A percentile compares a stretch with the other conserved stretches of the same genome.
phyloP scores from a whole-genome alignment of 805 yeast species.

The Suhomyces emberorum region DNA sequence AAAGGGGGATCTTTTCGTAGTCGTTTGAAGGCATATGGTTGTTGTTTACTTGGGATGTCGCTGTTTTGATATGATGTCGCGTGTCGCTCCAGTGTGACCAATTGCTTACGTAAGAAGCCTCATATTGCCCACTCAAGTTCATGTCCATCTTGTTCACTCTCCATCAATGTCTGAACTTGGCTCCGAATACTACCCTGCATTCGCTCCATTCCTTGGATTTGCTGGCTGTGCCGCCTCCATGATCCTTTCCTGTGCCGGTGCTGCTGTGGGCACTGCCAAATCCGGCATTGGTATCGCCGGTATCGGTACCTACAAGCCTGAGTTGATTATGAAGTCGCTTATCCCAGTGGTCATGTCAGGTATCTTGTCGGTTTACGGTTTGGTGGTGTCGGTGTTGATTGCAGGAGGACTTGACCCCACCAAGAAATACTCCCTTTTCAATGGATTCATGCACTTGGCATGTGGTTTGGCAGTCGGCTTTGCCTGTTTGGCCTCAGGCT shows the following conservation, averaged over 20 bases:
- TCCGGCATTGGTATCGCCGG: conserved; percentile 98
- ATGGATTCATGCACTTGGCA: conserved; percentile 97
- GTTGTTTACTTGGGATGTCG: not conserved
- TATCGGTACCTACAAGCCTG: conserved; percentile 97
- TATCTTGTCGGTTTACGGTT: conserved; percentile 93
- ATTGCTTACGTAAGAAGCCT: too few species aligned
- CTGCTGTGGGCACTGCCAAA: conserved; percentile 97
- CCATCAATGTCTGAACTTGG: conserved; percentile 19
- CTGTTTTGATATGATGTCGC: conserved; percentile 1
- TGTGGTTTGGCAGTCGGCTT: conserved; percentile 96
- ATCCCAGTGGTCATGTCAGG: conserved; percentile 99
- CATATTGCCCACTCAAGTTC: not conserved
- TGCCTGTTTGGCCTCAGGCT: conserved; percentile 94
- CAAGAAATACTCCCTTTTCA: conserved; percentile 78
- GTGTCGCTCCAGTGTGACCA: too few species aligned
- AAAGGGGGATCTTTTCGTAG: conserved; percentile 45
- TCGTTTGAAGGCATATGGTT: conserved; percentile 4
- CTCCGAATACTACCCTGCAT: conserved; percentile 77
- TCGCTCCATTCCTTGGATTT: conserved; percentile 96
- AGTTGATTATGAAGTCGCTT: conserved; percentile 88
- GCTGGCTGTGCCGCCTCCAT: conserved; percentile 96
- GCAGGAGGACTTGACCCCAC: conserved; percentile 86
- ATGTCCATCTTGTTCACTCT: conserved; percentile 1
- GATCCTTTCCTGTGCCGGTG: conserved; percentile 92
- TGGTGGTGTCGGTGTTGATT: conserved; percentile 92